A percentile compares a stretch with the other conserved stretches of the same genome.
Evolutionary conservation across 225 moss, liverwort and hornwort genomes (phyloP).

Genomic region (Marchantia polymorpha): DNA sequence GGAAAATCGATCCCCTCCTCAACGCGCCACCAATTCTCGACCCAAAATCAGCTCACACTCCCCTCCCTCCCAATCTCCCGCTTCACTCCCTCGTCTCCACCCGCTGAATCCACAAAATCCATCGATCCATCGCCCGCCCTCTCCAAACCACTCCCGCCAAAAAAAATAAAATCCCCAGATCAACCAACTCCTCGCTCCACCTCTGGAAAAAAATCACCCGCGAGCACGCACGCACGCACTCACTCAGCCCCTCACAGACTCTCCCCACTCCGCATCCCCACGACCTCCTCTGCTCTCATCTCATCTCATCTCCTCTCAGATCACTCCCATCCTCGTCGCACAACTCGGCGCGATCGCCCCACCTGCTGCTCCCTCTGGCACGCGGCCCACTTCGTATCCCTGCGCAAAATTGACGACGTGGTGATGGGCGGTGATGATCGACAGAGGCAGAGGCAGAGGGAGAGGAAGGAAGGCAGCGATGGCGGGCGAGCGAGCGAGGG

Average conservation of each 20-base stretch:
- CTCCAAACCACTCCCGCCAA: neutral
- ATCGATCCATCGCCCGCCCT: constrained; percentile 1
- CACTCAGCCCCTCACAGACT: neutral
- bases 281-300: neutral
- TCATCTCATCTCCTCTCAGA: neutral
- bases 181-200: neutral
- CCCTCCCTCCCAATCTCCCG: neutral
- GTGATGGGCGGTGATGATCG: too few relatives aligned
- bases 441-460: too few relatives aligned
- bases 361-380: too few relatives aligned
- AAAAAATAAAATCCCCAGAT: neutral
- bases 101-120: neutral
- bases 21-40: neutral
- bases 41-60: constrained; percentile 7
- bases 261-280: too few relatives aligned
- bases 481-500: too few relatives aligned
- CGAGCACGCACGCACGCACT: neutral
- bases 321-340: neutral
- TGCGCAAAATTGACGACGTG: too few relatives aligned
- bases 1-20: neutral
- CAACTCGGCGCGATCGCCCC: neutral
- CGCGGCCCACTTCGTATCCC: too few relatives aligned
- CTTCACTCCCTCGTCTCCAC: neutral
- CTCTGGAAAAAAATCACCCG: neutral
- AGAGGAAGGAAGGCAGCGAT: too few relatives aligned